Base-by-base conservation (phyloP, 441 rosid species). In the Metrosideros polymorpha region DNA sequence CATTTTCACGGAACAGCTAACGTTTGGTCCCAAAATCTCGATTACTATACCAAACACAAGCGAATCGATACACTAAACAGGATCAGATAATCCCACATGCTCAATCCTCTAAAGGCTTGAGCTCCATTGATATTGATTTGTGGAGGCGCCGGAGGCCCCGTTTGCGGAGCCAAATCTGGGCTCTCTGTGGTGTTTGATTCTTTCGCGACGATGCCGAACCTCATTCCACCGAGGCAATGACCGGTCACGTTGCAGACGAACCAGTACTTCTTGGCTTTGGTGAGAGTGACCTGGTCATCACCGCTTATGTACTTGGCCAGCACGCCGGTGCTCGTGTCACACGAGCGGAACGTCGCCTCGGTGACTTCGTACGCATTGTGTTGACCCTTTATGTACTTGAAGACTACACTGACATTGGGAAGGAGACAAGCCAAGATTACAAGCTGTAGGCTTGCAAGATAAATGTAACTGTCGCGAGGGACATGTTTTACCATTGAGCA, bases 211-310 rank as follows among this genome's bases (percentile, higher is more conserved):
- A 94, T 54, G 39, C 56, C 35, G 47, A 94, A 88, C 89, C 95
- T 93, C 96, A 93, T 94, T 22, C 94, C 94, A n/a, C 93, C 94
- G 82, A 91, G 89, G 90, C 96, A 94, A 85, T 94, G 95, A 2
- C 96, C 94, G 32, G 0, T 84, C 14, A 87, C 18, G 52, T 53
- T 85, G 90, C 96, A 94, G 49, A 94, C 45, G 88, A 94, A 93
- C 93, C 94, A 91, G 84, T 93, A 90, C 82, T 89, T 91, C 86
- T 82, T 91, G 30, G 89, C 89, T 57, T 89, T 82, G 1, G 8
- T 66, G 51, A 94, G 92, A 35, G 35, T 35, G 18, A 94, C 82
- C 88, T 66, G 76, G 85, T 94, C 95, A 0, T 91, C 75, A 27
- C 96, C 95, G 29, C 88, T 93, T n/a, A 87, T 89, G 54, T 91